Conservation (phyloP, 768 basidiomycete species). For the Suillus ampliporus region DNA sequence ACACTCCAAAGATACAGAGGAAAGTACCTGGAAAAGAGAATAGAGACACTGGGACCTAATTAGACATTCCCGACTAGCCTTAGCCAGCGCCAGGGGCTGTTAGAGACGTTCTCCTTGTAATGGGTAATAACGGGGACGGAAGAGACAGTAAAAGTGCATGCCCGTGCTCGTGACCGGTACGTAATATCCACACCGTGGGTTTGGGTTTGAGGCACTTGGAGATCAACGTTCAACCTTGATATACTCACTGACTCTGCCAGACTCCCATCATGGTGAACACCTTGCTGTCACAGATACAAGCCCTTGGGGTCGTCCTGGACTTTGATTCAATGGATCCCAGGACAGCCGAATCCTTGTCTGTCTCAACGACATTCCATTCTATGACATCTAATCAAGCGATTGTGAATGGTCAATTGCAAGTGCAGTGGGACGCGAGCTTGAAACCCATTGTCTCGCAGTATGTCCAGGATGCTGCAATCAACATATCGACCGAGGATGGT, state of each 20-base stretch:
- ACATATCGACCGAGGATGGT: conserved; percentile 28
- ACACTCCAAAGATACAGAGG: not conserved
- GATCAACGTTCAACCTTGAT: not conserved
- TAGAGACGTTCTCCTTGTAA: not conserved
- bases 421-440: conserved; percentile 38
- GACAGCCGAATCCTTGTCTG: conserved; percentile 42
- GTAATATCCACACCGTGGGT: not conserved
- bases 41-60: not conserved
- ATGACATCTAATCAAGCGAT: conserved; percentile 60
- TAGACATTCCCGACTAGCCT: not conserved
- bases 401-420: conserved; percentile 40
- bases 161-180: not conserved
- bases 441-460: conserved; percentile 40
- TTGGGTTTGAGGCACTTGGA: not conserved
- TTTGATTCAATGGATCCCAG: conserved; percentile 56
- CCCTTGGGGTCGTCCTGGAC: conserved; percentile 42
- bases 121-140: not conserved
- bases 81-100: not conserved
- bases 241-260: not conserved
- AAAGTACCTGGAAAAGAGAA: not conserved
- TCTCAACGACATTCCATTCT: conserved; percentile 41
- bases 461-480: conserved; percentile 18
- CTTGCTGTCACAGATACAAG: conserved; percentile 46
- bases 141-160: not conserved
- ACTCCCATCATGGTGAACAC: conserved; percentile 22